Percentiles rank a stretch among this genome's conserved stretches.
These are phyloP conservation scores for Avena insularis DNA, from an alignment of 176 grass and related monocot species.

Conservation along the genomic window DNA sequence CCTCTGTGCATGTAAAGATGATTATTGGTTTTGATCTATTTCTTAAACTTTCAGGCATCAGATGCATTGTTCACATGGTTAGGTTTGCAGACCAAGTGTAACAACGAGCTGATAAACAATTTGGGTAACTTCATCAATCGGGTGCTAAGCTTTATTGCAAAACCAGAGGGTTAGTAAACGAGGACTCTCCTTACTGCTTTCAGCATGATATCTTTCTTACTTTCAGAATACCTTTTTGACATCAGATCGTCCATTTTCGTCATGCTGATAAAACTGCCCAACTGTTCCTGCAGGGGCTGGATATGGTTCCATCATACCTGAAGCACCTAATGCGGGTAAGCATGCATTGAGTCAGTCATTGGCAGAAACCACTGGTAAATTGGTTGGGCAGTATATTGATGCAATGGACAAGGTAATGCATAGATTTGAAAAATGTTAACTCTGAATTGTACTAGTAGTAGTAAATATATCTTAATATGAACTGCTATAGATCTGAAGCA, in stretches of 20 bases:
- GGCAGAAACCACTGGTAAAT: slow-evolving; percentile 61
- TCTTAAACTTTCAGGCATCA: slow-evolving; percentile 62
- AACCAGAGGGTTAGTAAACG: slow-evolving; percentile 65
- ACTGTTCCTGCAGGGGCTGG: slow-evolving; percentile 58
- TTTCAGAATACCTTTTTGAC: not conserved
- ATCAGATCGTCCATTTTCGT: not conserved
- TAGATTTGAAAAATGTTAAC: slow-evolving; percentile 12
- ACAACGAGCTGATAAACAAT: slow-evolving; percentile 75
- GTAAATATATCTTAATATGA: slow-evolving; percentile 1
- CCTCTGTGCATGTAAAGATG: not conserved
- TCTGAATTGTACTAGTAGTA: not conserved
- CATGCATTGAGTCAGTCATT: slow-evolving; percentile 55
- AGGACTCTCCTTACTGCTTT: not conserved
- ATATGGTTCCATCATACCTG: slow-evolving; percentile 75
- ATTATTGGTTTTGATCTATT: slow-evolving; percentile 11
- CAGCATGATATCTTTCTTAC: not conserved
- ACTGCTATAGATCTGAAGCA: not conserved
- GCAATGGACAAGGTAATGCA: slow-evolving; percentile 82
- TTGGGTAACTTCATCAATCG: slow-evolving; percentile 85
- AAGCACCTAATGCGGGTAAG: slow-evolving; percentile 57
- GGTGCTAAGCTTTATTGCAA: slow-evolving; percentile 81
- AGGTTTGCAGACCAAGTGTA: slow-evolving; percentile 76
- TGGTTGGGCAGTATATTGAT: slow-evolving; percentile 70
- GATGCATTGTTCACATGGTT: slow-evolving; percentile 83
- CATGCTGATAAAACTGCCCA: not conserved